phyloP scores from a whole-genome alignment of 768 basidiomycete species.

The Sporobolomyces roseus region DNA sequence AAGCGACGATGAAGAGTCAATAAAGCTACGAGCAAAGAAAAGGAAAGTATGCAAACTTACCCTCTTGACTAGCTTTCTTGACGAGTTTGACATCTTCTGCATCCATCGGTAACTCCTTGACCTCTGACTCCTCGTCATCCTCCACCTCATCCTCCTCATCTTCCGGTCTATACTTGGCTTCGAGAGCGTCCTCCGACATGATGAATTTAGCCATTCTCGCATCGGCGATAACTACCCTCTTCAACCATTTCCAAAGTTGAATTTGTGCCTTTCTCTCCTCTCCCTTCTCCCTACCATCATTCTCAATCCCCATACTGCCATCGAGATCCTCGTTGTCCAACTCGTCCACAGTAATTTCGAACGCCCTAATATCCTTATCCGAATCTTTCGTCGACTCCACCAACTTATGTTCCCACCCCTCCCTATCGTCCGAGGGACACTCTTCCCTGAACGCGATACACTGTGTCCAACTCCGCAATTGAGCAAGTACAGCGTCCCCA shows the following conservation, averaged over 20 bases:
- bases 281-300: not conserved
- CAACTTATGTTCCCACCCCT: not conserved
- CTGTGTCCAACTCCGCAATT: not conserved
- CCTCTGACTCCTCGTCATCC: conserved; percentile 18
- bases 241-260: not conserved
- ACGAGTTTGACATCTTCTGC: conserved; percentile 22
- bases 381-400: not conserved
- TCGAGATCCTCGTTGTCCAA: not conserved
- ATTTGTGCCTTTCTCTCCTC: not conserved
- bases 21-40: not conserved
- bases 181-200: conserved; percentile 29
- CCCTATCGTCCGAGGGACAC: not conserved
- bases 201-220: conserved; percentile 12
- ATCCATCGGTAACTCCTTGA: conserved; percentile 25
- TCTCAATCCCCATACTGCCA: not conserved
- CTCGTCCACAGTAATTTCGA: not conserved
- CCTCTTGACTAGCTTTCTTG: conserved; percentile 19
- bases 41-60: not conserved
- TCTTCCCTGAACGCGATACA: conserved; percentile 6
- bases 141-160: conserved; percentile 12
- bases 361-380: not conserved
- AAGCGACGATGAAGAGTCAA: too few species aligned
- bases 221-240: conserved; percentile 8
- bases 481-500: conserved; percentile 1
- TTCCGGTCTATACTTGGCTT: conserved; percentile 33